Base-by-base conservation (phyloP, 768 basidiomycete genomes). In the Leucogyrophana mollusca region DNA sequence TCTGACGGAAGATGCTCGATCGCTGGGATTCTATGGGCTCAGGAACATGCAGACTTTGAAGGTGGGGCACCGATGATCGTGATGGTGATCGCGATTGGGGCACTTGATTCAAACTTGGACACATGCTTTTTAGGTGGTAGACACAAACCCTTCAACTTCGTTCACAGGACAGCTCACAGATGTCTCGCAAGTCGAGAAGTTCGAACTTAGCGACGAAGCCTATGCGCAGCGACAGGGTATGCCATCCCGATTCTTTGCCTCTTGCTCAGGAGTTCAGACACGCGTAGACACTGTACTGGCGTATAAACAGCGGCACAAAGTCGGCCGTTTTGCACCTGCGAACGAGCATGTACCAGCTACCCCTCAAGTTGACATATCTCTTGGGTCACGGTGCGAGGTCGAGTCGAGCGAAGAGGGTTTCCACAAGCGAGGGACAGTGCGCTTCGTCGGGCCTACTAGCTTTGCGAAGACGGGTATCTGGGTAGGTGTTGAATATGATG, bases 401-500 rank as follows among this genome's bases (percentile, higher is more conserved):
- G 84, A 88, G 54, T 83, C 83, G 0, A 53, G 68, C 6, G 87
- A 87, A 39, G 74, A 80, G 10, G 86, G 78, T 1, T 67, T 92
- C 45, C 78, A 74, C 40, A 90, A 90, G 62, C 80, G 90, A 4
- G 95, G 95, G 0, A 83, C 82, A 0, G 85, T 97, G 34, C 75
- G 84, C n/a, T 97, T 85, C 56, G 83, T 93, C 21, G 95, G 95
- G 0, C 64, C 70, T 30, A 91, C 94, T 0, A 73, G 76, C 46
- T 96, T 97, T 59, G 79, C 75, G 48, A 78, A 72, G 11, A 60
- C 66, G 3, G 81, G 85, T 0, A 65, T 81, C 1, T 98, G 94
- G 94, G 78, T 97, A 1, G 95, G 95, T 0, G 74, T 98, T 16
- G 91, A 95, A 62, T 90, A 94, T 59, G 95, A 98, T 60, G 95